Conservation (phyloP, 352 stramenopile species). For the Hyaloperonospora brassicae region DNA sequence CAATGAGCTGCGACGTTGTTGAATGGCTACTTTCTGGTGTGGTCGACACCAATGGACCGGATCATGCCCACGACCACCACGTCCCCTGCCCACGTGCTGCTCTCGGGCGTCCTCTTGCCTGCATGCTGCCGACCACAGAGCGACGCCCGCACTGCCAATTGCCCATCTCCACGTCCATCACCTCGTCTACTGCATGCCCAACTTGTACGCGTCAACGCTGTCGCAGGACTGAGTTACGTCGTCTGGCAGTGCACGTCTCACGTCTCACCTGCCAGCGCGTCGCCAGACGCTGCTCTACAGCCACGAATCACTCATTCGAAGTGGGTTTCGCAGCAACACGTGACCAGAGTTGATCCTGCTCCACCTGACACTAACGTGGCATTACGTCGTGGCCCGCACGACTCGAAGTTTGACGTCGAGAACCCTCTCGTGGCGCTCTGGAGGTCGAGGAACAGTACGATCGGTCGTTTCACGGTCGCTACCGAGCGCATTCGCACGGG, state of each 20-base stretch:
- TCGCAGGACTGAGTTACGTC: constrained; percentile 16
- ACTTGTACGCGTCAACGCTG: constrained; percentile 16
- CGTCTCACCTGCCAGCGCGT: not conserved
- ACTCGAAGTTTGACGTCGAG: constrained; percentile 15
- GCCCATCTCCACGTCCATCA: not conserved
- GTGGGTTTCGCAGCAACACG: constrained; percentile 18
- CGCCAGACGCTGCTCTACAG: constrained; percentile 1
- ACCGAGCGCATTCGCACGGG: constrained; percentile 22
- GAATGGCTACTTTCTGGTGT: too few species aligned
- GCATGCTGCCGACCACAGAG: constrained; percentile 11
- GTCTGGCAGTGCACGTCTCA: constrained; percentile 21
- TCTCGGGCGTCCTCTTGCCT: constrained; percentile 21
- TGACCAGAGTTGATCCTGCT: constrained; percentile 4
- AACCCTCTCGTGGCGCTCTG: constrained; percentile 24
- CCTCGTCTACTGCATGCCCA: constrained; percentile 11
- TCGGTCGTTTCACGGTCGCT: constrained; percentile 33
- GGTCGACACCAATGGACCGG: too few species aligned
- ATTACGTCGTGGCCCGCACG: constrained; percentile 7
- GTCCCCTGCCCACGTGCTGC: constrained; percentile 6
- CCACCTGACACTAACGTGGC: constrained; percentile 11
- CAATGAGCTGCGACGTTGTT: too few species aligned
- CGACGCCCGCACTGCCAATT: not conserved
- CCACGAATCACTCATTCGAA: constrained; percentile 11
- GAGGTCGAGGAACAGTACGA: constrained; percentile 8
- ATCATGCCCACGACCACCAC: too few species aligned